Evolutionary conservation across 2,329 filamentous ascomycete species (phyloP), one percentile per base, ranked within the genome.

Genomic region (Monosporascus sp.): DNA sequence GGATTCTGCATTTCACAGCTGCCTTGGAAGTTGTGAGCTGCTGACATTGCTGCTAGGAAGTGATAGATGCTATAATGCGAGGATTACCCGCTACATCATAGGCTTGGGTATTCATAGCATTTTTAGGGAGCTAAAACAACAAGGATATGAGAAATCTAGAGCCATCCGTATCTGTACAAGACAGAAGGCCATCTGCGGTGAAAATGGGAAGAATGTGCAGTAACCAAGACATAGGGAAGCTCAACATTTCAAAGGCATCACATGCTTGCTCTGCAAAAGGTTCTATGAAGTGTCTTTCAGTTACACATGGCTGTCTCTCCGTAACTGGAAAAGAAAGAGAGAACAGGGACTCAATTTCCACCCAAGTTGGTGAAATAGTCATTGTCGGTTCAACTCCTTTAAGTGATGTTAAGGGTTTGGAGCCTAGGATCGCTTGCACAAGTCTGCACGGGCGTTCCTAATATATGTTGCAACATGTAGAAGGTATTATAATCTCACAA

Each of bases 161-260:
- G 24, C 22, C 17, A 38, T 48, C 48, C 47, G 24, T 59, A 60
- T 63, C 60, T 63, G 58, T 64, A 64, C 38, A 31, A 41, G 49
- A 19, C 49, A 47, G 49, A 46, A 14, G 26, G 24, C 9, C 49
- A 14, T 43, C 40, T 19, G 22, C 7, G 9, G 40, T 49, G 31
- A 20, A 49, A 27, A 47, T 44, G 17, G 4, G 40, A 35, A 35
- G 40, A 14, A 43, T 43, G 14, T 20, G 24, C 20, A 43, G 14
- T 14, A 20, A 20, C 40, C 40, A 43, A 43, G 40, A 43, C 40
- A 24, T 19, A 20, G 6, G 19, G 40, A 43, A 43, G 22, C 20
- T 20, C 40, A 43, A 24, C 16, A 8, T 43, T 20, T 24, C 40
- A 43, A 43, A 43, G 19, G 22, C 20, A 20, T 6, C 40, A 43